phyloP scores from a whole-genome alignment of 805 yeast species.

The Candida palmyrensis region DNA sequence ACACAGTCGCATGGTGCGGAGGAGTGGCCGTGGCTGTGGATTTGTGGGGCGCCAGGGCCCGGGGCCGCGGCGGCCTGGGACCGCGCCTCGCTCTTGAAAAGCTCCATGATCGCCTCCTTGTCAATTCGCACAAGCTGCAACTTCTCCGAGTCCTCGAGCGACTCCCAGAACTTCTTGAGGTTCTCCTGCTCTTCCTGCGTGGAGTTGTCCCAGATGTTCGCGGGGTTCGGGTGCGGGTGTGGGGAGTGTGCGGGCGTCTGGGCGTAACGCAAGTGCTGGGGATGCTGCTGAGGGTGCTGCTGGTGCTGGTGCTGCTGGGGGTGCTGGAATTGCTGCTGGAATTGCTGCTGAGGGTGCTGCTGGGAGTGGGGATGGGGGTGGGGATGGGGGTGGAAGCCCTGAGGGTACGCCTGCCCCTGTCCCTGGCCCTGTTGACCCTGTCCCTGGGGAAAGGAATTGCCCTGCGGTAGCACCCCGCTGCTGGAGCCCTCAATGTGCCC shows the following conservation, averaged over 20 bases:
- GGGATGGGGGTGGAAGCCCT: conserved; percentile 3
- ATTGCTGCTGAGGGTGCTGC: conserved; percentile 8
- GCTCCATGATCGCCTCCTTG: conserved; percentile 60
- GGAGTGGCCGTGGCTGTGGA: conserved; percentile 13
- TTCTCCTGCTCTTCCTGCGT: conserved; percentile 47
- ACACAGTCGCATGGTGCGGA: conserved; percentile 55
- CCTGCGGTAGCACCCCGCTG: too few species aligned
- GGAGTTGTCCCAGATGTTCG: conserved; percentile 43
- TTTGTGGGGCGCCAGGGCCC: conserved; percentile 38
- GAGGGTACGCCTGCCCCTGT: too few species aligned
- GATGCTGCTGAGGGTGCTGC: too few species aligned
- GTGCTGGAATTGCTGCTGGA: conserved; percentile 5
- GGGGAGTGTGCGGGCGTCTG: not conserved
- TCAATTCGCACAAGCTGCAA: conserved; percentile 59
- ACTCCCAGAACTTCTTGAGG: conserved; percentile 60
- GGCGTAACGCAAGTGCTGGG: not conserved
- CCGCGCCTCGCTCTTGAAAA: conserved; percentile 44
- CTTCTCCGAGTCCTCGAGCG: conserved; percentile 56
- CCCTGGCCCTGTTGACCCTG: too few species aligned
- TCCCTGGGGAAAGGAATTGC: conserved; percentile 1
- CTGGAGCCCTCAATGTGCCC: conserved; percentile 10
- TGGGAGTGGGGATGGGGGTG: conserved; percentile 5
- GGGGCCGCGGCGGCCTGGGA: conserved; percentile 6
- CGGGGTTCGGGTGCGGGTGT: conserved; percentile 7
- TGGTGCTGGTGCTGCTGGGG: conserved; percentile 6